Evolutionary conservation across 371 early-diverging fungal species (phyloP), one percentile per base, ranked within the genome.

Genomic region (Rhizopus delemar): DNA sequence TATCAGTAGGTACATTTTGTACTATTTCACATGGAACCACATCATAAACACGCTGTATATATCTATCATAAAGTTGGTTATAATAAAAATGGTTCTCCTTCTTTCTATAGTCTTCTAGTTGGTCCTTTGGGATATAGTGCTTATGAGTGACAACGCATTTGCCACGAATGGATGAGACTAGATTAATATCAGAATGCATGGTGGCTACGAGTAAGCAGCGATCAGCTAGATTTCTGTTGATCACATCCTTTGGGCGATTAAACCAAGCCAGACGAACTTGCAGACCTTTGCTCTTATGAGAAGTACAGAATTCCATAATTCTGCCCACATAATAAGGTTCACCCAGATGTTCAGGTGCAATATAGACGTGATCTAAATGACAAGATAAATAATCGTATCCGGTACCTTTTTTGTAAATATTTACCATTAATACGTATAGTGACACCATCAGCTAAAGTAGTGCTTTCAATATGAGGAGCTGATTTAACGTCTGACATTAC

Each of bases 141-240:
- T 77, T 78, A 61, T 95, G 94, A 8, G 73, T 70, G 28, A 94
- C 88, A 28, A 63, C 66, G 66, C 94, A 94, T 59, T 89, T 90
- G 46, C 92, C 93, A 43, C 86, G 83, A 66, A 95, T 92, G 56
- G 86, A 80, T 7, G 89, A 79, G 1, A 93, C 76, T n/a, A 93
- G 90, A 57, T 92, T 89, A 65, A 91, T 65, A 63, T 93, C 94
- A 12, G 90, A 86, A 74, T 94, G 89, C 93, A 95, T 93, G 33
- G 92, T 90, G 5, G 95, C 95, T 5, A 93, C 78, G 32, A 95
- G 72, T 5, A 89, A 71, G 4, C 89, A 82, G 35, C 86, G 80
- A 77, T 93, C 93, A 54, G 86, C 80, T 11, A 79, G 74, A 53
- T 83, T 87, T 8, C 88, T 81, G n/a, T 78, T 70, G 54, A 87